Base-by-base conservation (phyloP, 192 early-diverging fungal species). In the Backusella parvicylindrica region DNA sequence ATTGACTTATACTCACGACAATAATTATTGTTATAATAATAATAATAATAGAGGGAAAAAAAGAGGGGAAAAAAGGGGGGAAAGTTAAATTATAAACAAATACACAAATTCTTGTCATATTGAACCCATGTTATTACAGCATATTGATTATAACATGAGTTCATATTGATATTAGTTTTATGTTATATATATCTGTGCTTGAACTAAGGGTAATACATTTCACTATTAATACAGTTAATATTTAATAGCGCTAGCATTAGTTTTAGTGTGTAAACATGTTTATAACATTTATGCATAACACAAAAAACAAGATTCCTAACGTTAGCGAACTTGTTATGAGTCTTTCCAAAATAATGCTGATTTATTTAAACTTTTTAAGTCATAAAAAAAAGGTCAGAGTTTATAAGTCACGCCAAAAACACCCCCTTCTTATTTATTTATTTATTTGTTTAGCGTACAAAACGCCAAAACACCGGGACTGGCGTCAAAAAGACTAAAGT, bases 281-380 rank as follows among this genome's bases (percentile, higher is more conserved):
- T 47, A 47, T n/a, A 47, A 18, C 5, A 47, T 47, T 47, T 47
- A 47, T 47, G n/a, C 43, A n/a, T 47, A n/a, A n/a, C 18, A 21
- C 16, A 7, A 18, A 47, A 47, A 47, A n/a, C 43, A 4, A 16
- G 4, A 47, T 60, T 26, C 53, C 12, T 60, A 28, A 60, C 9
- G 21, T 21, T 60, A 60, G 53, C 9, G 11, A 28, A 28, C 53
- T 13, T 60, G 53, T 2, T 60, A 23, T 60, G 53, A 60, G 43
- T n/a, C n/a, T 47, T 47, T 47, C 43, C 18, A 47, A 47, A 47
- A 47, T 47, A 47, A 28, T 60, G 23, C 23, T 26, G 53, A 28
- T 56, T 56, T 56, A 56, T 56, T 56, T 56, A 56, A 56, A 56
- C 50, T 56, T 56, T 41, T 56, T 56, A 56, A 56, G 50, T 56